Base-by-base conservation (phyloP, 306 rosid species). In the Lablab purpureus region DNA sequence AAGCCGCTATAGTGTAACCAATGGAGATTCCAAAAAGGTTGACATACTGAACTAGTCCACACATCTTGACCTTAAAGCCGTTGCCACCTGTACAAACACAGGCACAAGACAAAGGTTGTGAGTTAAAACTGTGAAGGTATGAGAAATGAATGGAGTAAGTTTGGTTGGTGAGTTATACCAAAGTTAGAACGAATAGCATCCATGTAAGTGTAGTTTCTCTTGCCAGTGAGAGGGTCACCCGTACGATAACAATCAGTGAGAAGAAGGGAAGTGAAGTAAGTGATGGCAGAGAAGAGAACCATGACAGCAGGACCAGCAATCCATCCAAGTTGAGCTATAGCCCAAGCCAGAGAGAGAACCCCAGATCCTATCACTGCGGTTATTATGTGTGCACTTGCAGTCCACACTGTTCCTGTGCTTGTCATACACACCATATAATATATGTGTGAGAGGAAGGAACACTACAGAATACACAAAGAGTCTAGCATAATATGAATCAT, bases 341-440 rank as follows among this genome's bases (percentile, higher is more conserved):
- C 97, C 92, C 92, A 94, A 51, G 97, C 97, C 83, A 94, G 70
- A 2, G 98, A 80, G 19, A 92, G 50, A 63, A 94, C 98, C 4
- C 98, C 98, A 5, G 98, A 90, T 0, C 98, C 98, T 21, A 94
- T 90, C 55, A 92, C 97, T 2, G 97, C 98, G 0, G 98, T 94
- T 46, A 94, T 90, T 43, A 92, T 88, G 82, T 92, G 98, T 37
- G 98, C 88, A 84, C 96, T 90, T 7, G 93, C 88, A 0, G 97
- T 94, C 97, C 94, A 94, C 18, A 79, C 67, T 17, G 84, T 94
- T 63, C 98, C 98, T 91, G 45, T 49, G 14, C 21, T 8, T 23
- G 0, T 51, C 73, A 67, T 12, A 37, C 22, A 41, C 19, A 40
- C 18, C 22, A 71, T 1, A 65, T 1, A 65, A 66, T 17, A 17